Evolutionary conservation across 2,329 filamentous ascomycete genomes (phyloP).

Genomic region (Mycogone perniciosa): DNA sequence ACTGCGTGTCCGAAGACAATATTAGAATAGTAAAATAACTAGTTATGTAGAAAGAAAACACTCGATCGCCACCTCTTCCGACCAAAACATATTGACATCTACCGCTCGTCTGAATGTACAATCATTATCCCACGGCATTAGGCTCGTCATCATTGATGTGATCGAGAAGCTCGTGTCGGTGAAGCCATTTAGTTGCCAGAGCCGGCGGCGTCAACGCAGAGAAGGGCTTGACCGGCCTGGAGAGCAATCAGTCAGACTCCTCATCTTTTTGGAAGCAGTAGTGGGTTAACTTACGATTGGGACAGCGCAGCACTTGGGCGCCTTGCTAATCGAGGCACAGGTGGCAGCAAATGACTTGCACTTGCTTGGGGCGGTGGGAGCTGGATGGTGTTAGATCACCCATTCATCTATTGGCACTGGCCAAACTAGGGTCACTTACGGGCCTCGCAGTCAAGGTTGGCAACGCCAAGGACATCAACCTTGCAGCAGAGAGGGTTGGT

Average conservation of each 20-base stretch:
- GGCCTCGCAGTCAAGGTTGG: conserved; percentile 5
- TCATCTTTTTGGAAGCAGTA: too few relatives aligned
- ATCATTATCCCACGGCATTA: too few relatives aligned
- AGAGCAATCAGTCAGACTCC: background rate
- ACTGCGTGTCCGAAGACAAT: too few relatives aligned
- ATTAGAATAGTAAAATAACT: too few relatives aligned
- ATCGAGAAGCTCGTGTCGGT: background rate
- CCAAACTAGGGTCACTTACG: conserved; percentile 6
- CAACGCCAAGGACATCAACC: conserved; percentile 5
- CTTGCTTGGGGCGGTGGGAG: background rate
- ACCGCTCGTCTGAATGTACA: too few relatives aligned
- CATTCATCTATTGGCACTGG: background rate
- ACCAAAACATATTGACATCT: too few relatives aligned
- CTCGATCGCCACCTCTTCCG: too few relatives aligned
- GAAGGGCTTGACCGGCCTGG: conserved; percentile 10
- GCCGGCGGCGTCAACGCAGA: conserved; percentile 7
- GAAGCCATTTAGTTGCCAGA: background rate
- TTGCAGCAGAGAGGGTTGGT: conserved; percentile 11
- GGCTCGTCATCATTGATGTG: too few relatives aligned
- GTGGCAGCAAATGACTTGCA: conserved; percentile 3
- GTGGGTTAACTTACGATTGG: conserved; percentile 2
- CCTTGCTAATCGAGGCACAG: background rate
- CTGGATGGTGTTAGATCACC: background rate
- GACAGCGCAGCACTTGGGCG: conserved; percentile 10
- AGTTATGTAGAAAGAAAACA: too few relatives aligned